Evolutionary conservation across 148 eudicot genomes (phyloP).

Genomic region (Rhododendron molle): DNA sequence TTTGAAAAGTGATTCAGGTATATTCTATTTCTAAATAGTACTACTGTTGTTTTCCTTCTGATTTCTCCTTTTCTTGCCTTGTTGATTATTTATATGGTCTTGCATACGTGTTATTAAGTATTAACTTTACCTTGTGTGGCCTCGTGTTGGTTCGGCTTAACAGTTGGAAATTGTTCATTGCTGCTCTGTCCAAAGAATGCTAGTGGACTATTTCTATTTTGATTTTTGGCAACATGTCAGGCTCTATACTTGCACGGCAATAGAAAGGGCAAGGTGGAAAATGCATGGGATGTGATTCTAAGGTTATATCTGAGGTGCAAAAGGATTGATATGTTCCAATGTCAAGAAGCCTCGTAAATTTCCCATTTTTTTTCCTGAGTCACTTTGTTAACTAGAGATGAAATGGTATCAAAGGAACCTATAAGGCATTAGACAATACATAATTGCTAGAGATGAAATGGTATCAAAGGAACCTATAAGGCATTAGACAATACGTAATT

Average conservation of each 20-base stretch:
- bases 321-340: not conserved
- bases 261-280: not conserved
- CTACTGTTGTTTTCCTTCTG: not conserved
- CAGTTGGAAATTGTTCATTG: not conserved
- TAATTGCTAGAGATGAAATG: not conserved
- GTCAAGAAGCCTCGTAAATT: not conserved
- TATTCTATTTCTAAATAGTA: not conserved
- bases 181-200: not conserved
- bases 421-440: not conserved
- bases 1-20: conserved; percentile 42
- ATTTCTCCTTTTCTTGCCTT: not conserved
- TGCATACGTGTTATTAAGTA: not conserved
- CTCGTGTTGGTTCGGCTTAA: not conserved
- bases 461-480: not conserved
- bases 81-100: not conserved
- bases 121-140: not conserved
- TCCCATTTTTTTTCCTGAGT: not conserved
- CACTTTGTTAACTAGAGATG: not conserved
- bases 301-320: not conserved
- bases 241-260: not conserved
- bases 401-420: not conserved
- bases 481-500: not conserved
- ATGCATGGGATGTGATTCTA: not conserved
- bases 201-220: not conserved
- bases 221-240: not conserved